Conservation (phyloP, 495 filamentous ascomycete genomes). For the Pseudevernia furfuracea region DNA sequence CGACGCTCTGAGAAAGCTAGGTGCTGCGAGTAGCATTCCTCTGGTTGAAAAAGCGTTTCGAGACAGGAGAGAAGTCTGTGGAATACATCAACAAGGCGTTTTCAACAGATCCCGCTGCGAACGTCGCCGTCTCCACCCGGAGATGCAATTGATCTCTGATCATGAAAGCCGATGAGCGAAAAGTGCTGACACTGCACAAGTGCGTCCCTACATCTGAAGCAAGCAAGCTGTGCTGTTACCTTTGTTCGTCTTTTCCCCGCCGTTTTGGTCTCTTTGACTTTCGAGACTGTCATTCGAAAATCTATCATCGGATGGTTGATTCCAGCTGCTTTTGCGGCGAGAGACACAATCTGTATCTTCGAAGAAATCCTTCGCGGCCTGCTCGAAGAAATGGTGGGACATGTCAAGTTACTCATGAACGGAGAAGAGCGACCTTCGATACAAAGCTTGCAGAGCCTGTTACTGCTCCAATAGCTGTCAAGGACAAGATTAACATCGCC, state of each 20-base stretch:
- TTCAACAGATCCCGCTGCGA: background rate
- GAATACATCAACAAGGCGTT: constrained; percentile 1
- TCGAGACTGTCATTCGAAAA: background rate
- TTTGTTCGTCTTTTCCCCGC: background rate
- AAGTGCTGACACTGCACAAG: background rate
- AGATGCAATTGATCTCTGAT: background rate
- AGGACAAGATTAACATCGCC: too few relatives aligned
- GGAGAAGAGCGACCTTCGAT: constrained; percentile 1
- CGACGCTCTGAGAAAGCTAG: too few relatives aligned
- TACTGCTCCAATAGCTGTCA: too few relatives aligned
- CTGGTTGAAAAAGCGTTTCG: too few relatives aligned
- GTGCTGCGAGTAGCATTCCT: too few relatives aligned
- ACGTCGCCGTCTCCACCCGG: background rate
- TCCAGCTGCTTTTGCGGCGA: background rate
- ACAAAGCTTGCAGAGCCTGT: too few relatives aligned
- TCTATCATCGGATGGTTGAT: background rate
- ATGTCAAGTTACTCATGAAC: background rate
- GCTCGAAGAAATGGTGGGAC: background rate
- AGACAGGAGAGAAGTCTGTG: background rate
- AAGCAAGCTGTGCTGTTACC: constrained; percentile 11
- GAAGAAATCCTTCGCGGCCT: too few relatives aligned
- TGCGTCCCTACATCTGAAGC: constrained; percentile 3
- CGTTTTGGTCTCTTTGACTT: background rate
- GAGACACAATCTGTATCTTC: background rate
- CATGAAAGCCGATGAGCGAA: background rate